Conservation (phyloP, 129 eudicot genomes). For the Helianthus tuberosus region DNA sequence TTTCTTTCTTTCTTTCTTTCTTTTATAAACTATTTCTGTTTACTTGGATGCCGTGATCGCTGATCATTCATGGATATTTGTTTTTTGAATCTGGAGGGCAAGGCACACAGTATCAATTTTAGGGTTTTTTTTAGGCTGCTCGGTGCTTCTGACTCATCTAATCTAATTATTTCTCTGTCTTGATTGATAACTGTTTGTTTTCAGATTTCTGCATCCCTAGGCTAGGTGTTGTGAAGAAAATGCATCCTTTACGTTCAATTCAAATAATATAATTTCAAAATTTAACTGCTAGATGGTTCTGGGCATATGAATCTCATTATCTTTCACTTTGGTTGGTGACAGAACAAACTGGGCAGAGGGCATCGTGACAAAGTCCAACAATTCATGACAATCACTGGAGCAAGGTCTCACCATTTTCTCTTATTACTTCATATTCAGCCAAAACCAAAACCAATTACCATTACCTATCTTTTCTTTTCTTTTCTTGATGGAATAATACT, state of each 20-base stretch:
- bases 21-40: no score
- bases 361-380: slow-evolving; percentile 96
- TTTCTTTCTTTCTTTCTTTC: no score
- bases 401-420: slow-evolving; percentile 53
- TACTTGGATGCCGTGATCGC: no score
- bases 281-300: not conserved
- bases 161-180: no score
- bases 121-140: no score
- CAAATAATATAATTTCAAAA: not conserved
- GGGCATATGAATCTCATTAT: not conserved
- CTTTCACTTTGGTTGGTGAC: slow-evolving; percentile 17
- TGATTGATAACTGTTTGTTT: no score
- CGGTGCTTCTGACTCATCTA: no score
- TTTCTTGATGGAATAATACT: not conserved
- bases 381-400: slow-evolving; percentile 83
- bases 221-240: no score
- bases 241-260: not conserved
- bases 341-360: slow-evolving; percentile 94
- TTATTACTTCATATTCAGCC: not conserved
- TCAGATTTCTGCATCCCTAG: not conserved
- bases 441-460: not conserved
- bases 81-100: no score
- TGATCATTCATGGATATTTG: no score
- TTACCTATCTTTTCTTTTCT: not conserved
- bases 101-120: no score